Evolutionary conservation across 148 eudicot species (phyloP).

Genomic region (Suaeda aralocaspica): DNA sequence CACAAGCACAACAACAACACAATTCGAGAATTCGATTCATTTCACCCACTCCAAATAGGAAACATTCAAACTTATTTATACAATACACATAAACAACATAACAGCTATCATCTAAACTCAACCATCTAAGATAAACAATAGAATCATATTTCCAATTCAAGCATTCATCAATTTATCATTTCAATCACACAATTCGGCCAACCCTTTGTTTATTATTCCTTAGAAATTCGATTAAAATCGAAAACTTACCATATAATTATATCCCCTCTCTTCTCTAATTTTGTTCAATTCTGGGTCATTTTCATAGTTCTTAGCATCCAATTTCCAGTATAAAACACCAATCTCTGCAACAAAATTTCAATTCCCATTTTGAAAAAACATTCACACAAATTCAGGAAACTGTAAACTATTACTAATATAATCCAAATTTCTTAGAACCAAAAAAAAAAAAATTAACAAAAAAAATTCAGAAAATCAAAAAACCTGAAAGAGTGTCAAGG

Average conservation of each 20-base stretch:
- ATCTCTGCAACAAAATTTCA: slow-evolving; percentile 37
- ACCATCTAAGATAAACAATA: neutral
- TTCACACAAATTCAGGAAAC: no score
- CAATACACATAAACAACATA: neutral
- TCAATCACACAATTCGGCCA: neutral
- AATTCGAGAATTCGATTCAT: no score
- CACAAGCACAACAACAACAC: no score
- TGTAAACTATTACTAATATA: neutral
- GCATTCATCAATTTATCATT: neutral
- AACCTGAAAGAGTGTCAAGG: slow-evolving; percentile 52
- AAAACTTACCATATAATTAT: slow-evolving; percentile 56
- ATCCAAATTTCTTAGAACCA: neutral
- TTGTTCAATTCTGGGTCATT: slow-evolving; percentile 69
- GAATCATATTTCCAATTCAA: neutral
- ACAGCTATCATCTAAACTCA: neutral
- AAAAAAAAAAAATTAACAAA: neutral
- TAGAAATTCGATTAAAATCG: neutral
- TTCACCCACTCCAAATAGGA: neutral
- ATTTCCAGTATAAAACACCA: slow-evolving; percentile 69
- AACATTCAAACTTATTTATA: neutral
- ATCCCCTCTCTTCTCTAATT: slow-evolving; percentile 67
- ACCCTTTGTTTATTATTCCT: neutral
- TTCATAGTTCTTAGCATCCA: slow-evolving; percentile 67
- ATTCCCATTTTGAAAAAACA: neutral
- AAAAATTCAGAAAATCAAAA: neutral